phyloP scores from a whole-genome alignment of 495 filamentous ascomycete genomes.

The Chaetomium cochliodes region DNA sequence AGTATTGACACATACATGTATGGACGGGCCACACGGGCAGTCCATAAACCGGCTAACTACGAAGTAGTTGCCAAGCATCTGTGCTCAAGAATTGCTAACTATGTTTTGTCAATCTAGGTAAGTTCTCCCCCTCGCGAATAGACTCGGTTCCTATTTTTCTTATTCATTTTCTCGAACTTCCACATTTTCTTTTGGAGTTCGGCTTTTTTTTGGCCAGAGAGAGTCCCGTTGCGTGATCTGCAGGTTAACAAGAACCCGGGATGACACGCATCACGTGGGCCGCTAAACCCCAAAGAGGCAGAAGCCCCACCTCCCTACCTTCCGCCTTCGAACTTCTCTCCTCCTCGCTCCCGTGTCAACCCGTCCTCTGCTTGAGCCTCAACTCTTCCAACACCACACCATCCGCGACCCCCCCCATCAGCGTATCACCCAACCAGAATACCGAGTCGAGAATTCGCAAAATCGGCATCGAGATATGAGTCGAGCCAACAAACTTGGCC shows the following conservation, averaged over 20 bases:
- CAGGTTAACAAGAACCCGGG: not conserved
- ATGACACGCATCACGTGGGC: constrained; percentile 33
- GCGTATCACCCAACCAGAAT: constrained; percentile 24
- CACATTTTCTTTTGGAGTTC: no score
- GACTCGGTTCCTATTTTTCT: no score
- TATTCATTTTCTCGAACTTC: no score
- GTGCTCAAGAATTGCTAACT: no score
- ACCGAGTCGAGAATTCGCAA: constrained; percentile 31
- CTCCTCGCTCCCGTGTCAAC: constrained; percentile 37
- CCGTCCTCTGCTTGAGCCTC: constrained; percentile 33
- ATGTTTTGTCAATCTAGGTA: no score
- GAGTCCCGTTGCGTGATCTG: not conserved
- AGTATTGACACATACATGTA: no score
- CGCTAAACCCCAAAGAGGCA: constrained; percentile 21
- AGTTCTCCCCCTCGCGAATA: no score
- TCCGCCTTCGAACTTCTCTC: constrained; percentile 38
- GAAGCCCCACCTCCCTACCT: constrained; percentile 24
- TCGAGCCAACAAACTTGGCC: constrained; percentile 83
- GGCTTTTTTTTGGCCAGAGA: no score
- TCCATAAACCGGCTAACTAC: no score
- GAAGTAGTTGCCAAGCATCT: no score
- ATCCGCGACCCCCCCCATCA: constrained; percentile 18
- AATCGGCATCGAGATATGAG: constrained; percentile 63
- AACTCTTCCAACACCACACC: constrained; percentile 25
- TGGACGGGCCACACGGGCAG: no score